Evolutionary conservation across 352 stramenopile species (phyloP), one percentile per base, ranked within the genome.

Genomic region (Peronospora destructor): DNA sequence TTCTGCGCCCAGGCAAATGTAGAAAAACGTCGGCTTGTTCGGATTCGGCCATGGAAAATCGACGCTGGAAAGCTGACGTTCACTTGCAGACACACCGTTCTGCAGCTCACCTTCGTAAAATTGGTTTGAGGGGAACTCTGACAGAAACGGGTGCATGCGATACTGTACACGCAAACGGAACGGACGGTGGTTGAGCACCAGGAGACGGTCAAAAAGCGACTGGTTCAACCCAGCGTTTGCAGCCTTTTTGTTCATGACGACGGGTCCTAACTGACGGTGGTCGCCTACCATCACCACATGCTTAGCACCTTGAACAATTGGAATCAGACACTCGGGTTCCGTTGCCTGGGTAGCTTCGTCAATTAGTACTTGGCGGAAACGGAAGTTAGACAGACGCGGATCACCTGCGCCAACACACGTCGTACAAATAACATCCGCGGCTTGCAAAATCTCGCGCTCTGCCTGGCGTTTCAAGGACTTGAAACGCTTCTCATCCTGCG

Each of bases 281-380:
- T 99, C 97, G 21, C 97, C 97, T 12, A 99, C 97, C 68, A 99
- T 93, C 3, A 99, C 93, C 16, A 99, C 90, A 62, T 99, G 97
- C 63, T 99, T 98, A 12, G 91, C 94, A 45, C 97, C 97, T 63
- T 98, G 87, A 4, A 98, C 95, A 69, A 99, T 97, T 0, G 97
- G 97, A 66, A 99, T 99, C 45, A 99, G 67, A 49, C 85, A 98
- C 64, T 99, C 97, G 1, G 97, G 94, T 66, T 99, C 97, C 16
- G 97, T 98, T 12, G 97, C 97, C 64, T 99, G 97, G 0, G 97
- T 99, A 7, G 96, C 95, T 83, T 99, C 97, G 66, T 99, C 97
- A 66, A 99, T 98, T 19, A 99, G 66, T 12, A 99, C 96, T 65
- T 98, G 95, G 45, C 93, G 84, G 70, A 99, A 99, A 21, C 93